phyloP scores from a whole-genome alignment of 2,329 filamentous ascomycete genomes.

The Dactylellina drechsleri region DNA sequence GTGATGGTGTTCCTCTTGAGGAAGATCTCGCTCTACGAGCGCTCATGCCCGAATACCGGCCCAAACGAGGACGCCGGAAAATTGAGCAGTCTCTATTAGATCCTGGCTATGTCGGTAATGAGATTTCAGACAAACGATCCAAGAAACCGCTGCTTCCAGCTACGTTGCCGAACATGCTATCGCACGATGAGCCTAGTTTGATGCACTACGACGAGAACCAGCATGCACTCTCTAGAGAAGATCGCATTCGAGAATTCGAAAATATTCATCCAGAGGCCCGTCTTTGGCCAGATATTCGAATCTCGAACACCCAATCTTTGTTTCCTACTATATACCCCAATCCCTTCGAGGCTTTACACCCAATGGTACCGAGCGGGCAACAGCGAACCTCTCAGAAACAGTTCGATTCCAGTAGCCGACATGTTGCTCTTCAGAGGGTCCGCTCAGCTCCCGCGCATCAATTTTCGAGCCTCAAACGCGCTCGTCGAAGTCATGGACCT shows the following conservation, averaged over 20 bases:
- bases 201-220: conserved; percentile 68
- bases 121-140: conserved; percentile 71
- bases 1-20: conserved; percentile 84
- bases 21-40: conserved; percentile 89
- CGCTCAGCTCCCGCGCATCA: conserved; percentile 34
- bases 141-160: conserved; percentile 67
- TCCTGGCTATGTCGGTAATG: conserved; percentile 66
- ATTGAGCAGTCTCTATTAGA: conserved; percentile 69
- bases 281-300: conserved; percentile 41
- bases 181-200: conserved; percentile 61
- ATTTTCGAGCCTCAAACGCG: conserved; percentile 59
- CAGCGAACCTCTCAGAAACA: conserved; percentile 60
- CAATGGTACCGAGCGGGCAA: conserved; percentile 57
- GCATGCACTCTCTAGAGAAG: conserved; percentile 62
- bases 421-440: conserved; percentile 30
- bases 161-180: conserved; percentile 60
- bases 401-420: conserved; percentile 24
- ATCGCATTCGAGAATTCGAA: conserved; percentile 36
- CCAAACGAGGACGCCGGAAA: conserved; percentile 71
- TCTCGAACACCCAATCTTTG: conserved; percentile 33
- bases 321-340: conserved; percentile 46
- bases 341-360: conserved; percentile 43
- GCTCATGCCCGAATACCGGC: conserved; percentile 79
- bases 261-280: conserved; percentile 35
- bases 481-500: conserved; percentile 77